phyloP scores from a whole-genome alignment of 164 flowering plant genomes.

The Umbilicus rupestris region DNA sequence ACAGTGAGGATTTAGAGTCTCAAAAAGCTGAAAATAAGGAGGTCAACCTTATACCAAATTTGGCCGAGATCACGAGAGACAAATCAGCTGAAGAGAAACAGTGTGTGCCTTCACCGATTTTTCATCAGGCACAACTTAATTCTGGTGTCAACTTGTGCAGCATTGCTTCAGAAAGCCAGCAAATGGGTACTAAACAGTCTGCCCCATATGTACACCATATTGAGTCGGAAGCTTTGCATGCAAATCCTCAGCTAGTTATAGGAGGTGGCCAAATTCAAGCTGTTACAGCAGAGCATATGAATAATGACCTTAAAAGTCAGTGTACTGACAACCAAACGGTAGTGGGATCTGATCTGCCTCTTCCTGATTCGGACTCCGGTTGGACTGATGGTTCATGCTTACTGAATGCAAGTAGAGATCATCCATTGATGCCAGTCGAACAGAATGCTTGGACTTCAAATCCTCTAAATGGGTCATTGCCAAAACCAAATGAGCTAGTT shows the following conservation, averaged over 20 bases:
- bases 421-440: not conserved
- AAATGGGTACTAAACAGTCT: too few relatives aligned
- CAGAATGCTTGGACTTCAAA: not conserved
- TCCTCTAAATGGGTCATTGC: not conserved
- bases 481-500: slow-evolving; percentile 20
- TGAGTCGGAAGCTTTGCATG: too few relatives aligned
- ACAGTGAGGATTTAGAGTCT: slow-evolving; percentile 10
- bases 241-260: too few relatives aligned
- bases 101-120: slow-evolving; percentile 20
- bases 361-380: not conserved
- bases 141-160: not conserved
- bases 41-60: not conserved
- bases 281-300: too few relatives aligned
- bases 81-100: slow-evolving; percentile 24
- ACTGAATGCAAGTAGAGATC: not conserved
- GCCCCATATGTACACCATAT: too few relatives aligned
- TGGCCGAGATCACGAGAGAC: not conserved
- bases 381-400: not conserved
- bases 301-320: too few relatives aligned
- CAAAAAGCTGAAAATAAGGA: slow-evolving; percentile 2
- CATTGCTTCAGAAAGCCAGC: not conserved
- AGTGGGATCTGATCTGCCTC: not conserved
- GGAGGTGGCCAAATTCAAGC: too few relatives aligned
- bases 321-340: not conserved
- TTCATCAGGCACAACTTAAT: not conserved